Base-by-base conservation (phyloP, 208 protist species). In the Porcisia deanei region DNA sequence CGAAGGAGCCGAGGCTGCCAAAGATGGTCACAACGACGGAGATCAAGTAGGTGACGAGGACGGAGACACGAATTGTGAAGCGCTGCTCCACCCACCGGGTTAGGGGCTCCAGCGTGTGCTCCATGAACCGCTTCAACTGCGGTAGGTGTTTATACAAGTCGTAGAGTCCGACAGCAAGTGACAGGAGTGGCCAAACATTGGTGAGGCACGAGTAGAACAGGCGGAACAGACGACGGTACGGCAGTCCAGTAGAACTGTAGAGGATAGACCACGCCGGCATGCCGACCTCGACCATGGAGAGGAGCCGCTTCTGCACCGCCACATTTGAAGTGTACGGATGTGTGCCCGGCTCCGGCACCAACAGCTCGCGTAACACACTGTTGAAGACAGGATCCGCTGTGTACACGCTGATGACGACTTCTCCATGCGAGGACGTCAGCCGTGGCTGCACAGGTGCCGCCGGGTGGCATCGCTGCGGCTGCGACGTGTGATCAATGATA, bases 61-160 rank as follows among this genome's bases (percentile, higher is more conserved):
- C 86, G 39, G 92, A 96, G 22, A 94, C 73, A 43, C 88, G 89
- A n/a, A 96, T 64, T 0, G 85, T 87, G 69, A 96, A 85, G 64
- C 81, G 92, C 10, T 71, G 67, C 67, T 96, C 90, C 8, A 96
- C 66, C 83, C 87, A 90, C 41, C 81, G 82, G 7, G 85, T 71
- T 39, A 96, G 58, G 8, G 91, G 91, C 25, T 84, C 86, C 22
- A 94, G 73, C 34, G 84, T 91, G 65, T 80, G 78, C 39, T 80
- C 77, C 59, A 96, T 54, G 75, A 93, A 93, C 0, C 43, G 59
- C 69, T 90, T 92, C 71, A 96, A 86, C 77, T 92, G 85, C 18
- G 90, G 90, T 20, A 96, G 76, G 65, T 94, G 88, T 73, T 91
- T 91, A 75, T 96, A 96, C 34, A 96, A 67, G 78, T 96, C 92